These are phyloP conservation scores for Pythium grandisporangium DNA, from an alignment of 352 stramenopile genomes.

Conservation along the genomic window DNA sequence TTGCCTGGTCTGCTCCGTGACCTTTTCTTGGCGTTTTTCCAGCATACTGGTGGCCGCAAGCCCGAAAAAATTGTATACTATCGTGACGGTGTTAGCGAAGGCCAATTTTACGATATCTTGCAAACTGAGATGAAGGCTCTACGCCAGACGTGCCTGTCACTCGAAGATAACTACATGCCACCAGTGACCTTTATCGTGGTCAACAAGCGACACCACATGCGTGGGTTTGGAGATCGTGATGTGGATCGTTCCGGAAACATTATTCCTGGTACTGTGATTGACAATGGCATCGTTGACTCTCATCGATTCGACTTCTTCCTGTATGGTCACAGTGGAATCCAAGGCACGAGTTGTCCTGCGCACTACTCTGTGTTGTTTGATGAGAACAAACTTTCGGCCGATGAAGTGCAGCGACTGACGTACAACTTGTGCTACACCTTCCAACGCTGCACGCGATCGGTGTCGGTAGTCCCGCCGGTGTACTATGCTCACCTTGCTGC, in stretches of 20 bases:
- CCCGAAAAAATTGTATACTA: conserved; percentile 81
- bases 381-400: conserved; percentile 31
- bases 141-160: conserved; percentile 26
- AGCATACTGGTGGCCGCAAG: conserved; percentile 56
- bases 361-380: conserved; percentile 64
- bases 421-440: conserved; percentile 62
- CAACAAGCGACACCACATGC: conserved; percentile 67
- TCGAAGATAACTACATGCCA: conserved; percentile 35
- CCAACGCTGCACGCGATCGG: conserved; percentile 55
- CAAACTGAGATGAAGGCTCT: conserved; percentile 48
- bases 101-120: conserved; percentile 71
- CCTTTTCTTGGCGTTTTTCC: conserved; percentile 71
- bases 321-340: conserved; percentile 52
- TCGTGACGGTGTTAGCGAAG: conserved; percentile 80
- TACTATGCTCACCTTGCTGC: conserved; percentile 65
- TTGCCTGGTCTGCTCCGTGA: conserved; percentile 55
- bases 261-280: conserved; percentile 37
- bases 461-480: conserved; percentile 53
- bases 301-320: conserved; percentile 68
- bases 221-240: conserved; percentile 24
- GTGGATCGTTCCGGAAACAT: conserved; percentile 35
- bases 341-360: conserved; percentile 49
- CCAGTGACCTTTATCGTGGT: conserved; percentile 63
- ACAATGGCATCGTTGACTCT: conserved; percentile 48
- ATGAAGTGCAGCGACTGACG: conserved; percentile 30